Conservation (phyloP, 768 basidiomycete species). For the Mrakia hoshinonis region DNA sequence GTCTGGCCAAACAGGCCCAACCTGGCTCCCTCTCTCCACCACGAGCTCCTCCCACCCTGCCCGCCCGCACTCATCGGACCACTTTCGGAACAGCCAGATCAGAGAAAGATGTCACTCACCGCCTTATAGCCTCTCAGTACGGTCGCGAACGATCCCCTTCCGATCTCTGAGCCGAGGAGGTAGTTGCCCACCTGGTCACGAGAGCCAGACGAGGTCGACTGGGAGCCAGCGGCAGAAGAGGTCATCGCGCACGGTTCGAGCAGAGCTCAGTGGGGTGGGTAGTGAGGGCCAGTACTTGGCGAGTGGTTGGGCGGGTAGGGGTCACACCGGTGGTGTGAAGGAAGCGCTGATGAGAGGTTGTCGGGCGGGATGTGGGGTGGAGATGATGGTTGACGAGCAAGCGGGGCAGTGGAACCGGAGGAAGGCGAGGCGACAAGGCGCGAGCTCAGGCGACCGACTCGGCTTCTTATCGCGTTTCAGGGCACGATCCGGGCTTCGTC, state of each 20-base stretch:
- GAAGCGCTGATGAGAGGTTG: not conserved
- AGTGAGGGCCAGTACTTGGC: too few species aligned
- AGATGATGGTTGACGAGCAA: not conserved
- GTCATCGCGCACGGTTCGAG: too few species aligned
- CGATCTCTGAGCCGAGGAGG: conserved; percentile 43
- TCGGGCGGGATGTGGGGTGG: not conserved
- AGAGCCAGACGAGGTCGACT: not conserved
- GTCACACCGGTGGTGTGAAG: not conserved
- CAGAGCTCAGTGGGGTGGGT: too few species aligned
- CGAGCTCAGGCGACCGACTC: too few species aligned
- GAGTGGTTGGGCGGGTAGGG: not conserved
- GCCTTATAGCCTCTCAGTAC: conserved; percentile 90
- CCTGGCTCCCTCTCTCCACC: not conserved
- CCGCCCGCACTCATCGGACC: not conserved
- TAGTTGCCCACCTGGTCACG: conserved; percentile 41
- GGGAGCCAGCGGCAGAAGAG: too few species aligned
- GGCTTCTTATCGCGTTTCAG: too few species aligned
- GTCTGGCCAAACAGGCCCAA: not conserved
- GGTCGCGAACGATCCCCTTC: conserved; percentile 80
- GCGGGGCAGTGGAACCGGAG: not conserved
- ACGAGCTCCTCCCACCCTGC: not conserved
- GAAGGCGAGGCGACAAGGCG: too few species aligned
- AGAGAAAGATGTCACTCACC: conserved; percentile 46
- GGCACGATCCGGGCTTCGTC: too few species aligned
- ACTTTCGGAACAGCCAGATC: not conserved